Conservation (phyloP, 129 eudicot species). For the Ambrosia artemisiifolia region DNA sequence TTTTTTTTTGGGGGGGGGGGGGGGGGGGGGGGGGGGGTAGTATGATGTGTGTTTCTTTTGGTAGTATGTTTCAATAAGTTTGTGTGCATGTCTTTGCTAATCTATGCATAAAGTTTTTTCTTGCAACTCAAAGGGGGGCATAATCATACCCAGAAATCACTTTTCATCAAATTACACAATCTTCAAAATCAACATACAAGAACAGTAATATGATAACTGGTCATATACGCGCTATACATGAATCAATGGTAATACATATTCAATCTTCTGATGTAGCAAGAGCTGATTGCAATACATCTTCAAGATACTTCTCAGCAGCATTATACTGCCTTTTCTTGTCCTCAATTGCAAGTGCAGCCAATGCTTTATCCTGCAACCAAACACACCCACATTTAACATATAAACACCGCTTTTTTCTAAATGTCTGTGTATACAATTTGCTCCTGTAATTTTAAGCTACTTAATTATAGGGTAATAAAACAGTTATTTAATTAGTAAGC, state of each 20-base stretch:
- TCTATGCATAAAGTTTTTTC: too few relatives aligned
- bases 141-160: too few relatives aligned
- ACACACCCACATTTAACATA: background rate
- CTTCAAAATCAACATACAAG: background rate
- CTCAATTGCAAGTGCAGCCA: conserved; percentile 97
- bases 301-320: conserved; percentile 92
- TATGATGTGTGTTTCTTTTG: too few relatives aligned
- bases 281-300: conserved; percentile 92
- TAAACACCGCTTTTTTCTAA: background rate
- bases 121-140: too few relatives aligned
- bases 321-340: conserved; percentile 91
- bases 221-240: background rate
- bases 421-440: background rate
- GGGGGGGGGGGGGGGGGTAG: too few relatives aligned
- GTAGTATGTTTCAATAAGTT: too few relatives aligned
- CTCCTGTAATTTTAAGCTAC: background rate
- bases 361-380: conserved; percentile 75
- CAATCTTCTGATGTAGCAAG: conserved; percentile 55
- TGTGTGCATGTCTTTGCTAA: too few relatives aligned
- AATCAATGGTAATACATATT: background rate
- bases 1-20: too few relatives aligned
- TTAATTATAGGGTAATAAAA: background rate
- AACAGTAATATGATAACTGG: background rate
- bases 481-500: background rate
- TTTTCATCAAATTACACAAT: too few relatives aligned